A percentile compares a stretch with the other conserved stretches of the same genome.
phyloP scores from a whole-genome alignment of 768 basidiomycete genomes.

The Galerina marginata region DNA sequence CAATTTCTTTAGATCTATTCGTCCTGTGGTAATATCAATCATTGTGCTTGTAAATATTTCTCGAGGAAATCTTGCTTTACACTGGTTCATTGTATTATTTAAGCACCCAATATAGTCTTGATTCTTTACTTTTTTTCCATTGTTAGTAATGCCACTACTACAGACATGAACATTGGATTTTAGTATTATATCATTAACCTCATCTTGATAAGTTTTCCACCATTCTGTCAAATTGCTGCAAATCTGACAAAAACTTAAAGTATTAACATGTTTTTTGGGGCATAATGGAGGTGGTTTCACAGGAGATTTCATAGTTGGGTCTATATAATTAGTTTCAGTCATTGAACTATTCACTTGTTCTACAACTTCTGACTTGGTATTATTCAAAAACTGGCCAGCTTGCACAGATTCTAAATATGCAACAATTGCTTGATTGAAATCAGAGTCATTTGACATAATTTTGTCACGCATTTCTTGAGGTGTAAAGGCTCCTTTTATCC shows the following conservation, averaged over 20 bases:
- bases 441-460: background rate
- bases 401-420: background rate
- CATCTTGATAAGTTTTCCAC: background rate
- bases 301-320: too few species aligned
- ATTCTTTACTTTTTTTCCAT: background rate
- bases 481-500: background rate
- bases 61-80: background rate
- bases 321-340: too few species aligned
- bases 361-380: too few species aligned
- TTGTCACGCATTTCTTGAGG: background rate
- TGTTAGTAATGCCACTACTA: background rate
- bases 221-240: background rate
- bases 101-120: background rate
- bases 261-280: background rate
- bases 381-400: too few species aligned
- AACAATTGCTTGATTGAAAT: background rate
- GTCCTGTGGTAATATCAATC: too few species aligned
- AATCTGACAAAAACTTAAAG: background rate
- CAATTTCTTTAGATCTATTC: too few species aligned
- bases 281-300: too few species aligned
- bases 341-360: too few species aligned
- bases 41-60: too few species aligned
- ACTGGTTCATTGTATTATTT: background rate
- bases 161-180: background rate
- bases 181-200: background rate